phyloP scores from a whole-genome alignment of 768 basidiomycete species.

The Jaapia argillacea region DNA sequence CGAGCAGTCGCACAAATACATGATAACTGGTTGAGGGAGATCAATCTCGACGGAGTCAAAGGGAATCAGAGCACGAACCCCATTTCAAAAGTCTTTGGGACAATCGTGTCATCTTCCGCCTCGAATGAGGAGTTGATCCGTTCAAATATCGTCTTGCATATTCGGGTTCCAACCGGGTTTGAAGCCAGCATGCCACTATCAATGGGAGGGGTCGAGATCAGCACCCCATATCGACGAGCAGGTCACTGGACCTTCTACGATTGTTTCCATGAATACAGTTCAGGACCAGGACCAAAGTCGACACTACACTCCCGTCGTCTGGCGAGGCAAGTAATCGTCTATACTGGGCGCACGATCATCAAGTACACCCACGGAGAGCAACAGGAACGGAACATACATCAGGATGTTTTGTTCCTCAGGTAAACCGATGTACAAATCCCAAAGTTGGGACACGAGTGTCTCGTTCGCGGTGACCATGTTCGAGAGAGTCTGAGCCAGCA shows the following conservation, averaged over 20 bases:
- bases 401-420: conserved; percentile 69
- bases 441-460: conserved; percentile 40
- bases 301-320: conserved; percentile 50
- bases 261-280: conserved; percentile 64
- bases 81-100: conserved; percentile 72
- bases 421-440: conserved; percentile 54
- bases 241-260: too few species aligned
- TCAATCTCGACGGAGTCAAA: conserved; percentile 6
- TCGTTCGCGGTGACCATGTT: conserved; percentile 78
- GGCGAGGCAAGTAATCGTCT: conserved; percentile 48
- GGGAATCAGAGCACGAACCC: conserved; percentile 35
- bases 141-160: conserved; percentile 64
- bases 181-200: too few species aligned
- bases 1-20: conserved; percentile 54
- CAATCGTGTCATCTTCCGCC: conserved; percentile 54
- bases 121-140: conserved; percentile 64
- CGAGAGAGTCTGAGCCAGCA: conserved; percentile 70
- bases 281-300: conserved; percentile 58
- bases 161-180: too few species aligned
- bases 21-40: conserved; percentile 37
- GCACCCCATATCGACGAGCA: too few species aligned
- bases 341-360: not conserved
- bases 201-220: too few species aligned
- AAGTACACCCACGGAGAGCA: conserved; percentile 4
- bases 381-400: conserved; percentile 33